A percentile compares a stretch with the other conserved stretches of the same genome.
Evolutionary conservation across 495 filamentous ascomycete species (phyloP).

Genomic region (Penicillium roqueforti): DNA sequence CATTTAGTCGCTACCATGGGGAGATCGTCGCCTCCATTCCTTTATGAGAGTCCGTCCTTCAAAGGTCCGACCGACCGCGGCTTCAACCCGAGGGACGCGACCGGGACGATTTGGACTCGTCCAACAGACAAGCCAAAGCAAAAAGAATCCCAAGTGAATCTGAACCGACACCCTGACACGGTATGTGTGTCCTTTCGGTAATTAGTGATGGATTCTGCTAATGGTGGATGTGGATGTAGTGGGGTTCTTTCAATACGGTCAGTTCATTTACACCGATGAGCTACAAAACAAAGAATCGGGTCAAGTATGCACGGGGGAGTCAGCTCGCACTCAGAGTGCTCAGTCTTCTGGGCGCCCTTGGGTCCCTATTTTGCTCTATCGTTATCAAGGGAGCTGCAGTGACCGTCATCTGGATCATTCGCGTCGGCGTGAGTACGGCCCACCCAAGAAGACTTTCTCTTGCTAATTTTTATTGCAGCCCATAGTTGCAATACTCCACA

Average conservation of each 20-base stretch:
- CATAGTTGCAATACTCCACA: slow-evolving; percentile 64
- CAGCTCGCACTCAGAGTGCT: slow-evolving; percentile 64
- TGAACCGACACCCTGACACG: slow-evolving; percentile 77
- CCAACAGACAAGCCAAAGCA: slow-evolving; percentile 55
- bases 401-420: slow-evolving; percentile 66
- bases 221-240: slow-evolving; percentile 13
- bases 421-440: slow-evolving; percentile 62
- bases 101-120: slow-evolving; percentile 62
- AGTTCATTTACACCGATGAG: slow-evolving; percentile 60
- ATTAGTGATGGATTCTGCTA: slow-evolving; percentile 17
- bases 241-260: slow-evolving; percentile 47
- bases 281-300: slow-evolving; percentile 59
- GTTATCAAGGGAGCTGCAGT: slow-evolving; percentile 60
- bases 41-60: slow-evolving; percentile 61
- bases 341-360: slow-evolving; percentile 63
- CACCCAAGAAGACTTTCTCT: not conserved
- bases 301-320: slow-evolving; percentile 58
- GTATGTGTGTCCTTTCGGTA: slow-evolving; percentile 42
- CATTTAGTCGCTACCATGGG: slow-evolving; percentile 48
- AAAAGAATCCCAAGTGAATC: slow-evolving; percentile 68
- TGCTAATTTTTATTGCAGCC: slow-evolving; percentile 45
- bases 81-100: slow-evolving; percentile 82
- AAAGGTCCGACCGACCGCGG: slow-evolving; percentile 48
- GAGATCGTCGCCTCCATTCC: slow-evolving; percentile 62
- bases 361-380: slow-evolving; percentile 67